These are phyloP conservation scores for Herpetospermum pedunculosum DNA, from an alignment of 306 rosid species.

Conservation along the genomic window DNA sequence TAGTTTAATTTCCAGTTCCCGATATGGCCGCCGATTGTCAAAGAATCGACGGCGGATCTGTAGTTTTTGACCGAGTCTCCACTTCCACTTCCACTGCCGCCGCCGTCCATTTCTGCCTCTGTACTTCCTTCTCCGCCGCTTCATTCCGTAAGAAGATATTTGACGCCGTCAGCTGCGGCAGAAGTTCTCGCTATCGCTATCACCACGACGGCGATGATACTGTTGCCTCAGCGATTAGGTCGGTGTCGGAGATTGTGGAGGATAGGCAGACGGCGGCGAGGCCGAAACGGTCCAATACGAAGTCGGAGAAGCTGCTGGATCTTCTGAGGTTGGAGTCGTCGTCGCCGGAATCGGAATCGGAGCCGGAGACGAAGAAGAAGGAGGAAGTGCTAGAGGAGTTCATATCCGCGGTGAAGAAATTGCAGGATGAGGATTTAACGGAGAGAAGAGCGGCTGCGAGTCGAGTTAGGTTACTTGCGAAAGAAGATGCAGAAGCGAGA, in stretches of 20 bases:
- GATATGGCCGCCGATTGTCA: constrained; percentile 73
- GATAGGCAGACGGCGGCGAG: constrained; percentile 11
- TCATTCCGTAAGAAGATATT: constrained; percentile 56
- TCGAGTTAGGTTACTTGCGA: constrained; percentile 48
- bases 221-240: constrained; percentile 3
- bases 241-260: constrained; percentile 10
- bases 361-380: constrained; percentile 43
- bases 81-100: constrained; percentile 15
- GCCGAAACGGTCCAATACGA: constrained; percentile 14
- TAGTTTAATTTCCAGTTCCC: constrained; percentile 15
- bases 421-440: constrained; percentile 40
- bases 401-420: constrained; percentile 47
- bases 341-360: constrained; percentile 45
- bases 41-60: constrained; percentile 50
- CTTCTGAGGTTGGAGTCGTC: constrained; percentile 44
- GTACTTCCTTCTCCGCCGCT: constrained; percentile 44
- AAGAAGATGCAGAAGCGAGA: constrained; percentile 64
- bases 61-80: constrained; percentile 35
- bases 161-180: constrained; percentile 83
- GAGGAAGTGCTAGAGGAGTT: constrained; percentile 49
- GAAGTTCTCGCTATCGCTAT: constrained; percentile 40
- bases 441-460: constrained; percentile 48
- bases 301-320: constrained; percentile 72
- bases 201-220: neutral
- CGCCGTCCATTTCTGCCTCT: constrained; percentile 37